Percentiles rank a stretch among this genome's conserved stretches.
These are phyloP conservation scores for Dictyostelium discoideum DNA, from an alignment of 78 protist genomes.

Conservation along the genomic window dicty_2.7 NC_007088.5:1399001-1399500, in stretches of 20 bases:
- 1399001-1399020: too few species aligned
- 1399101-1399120: constrained; percentile 5
- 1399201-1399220: background rate
- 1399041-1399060: background rate
- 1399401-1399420: background rate
- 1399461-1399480: constrained; percentile 18
- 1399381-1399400: constrained; percentile 1
- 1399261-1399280: background rate
- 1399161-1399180: constrained; percentile 5
- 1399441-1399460: background rate
- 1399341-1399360: constrained; percentile 20
- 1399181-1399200: constrained; percentile 4
- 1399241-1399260: background rate
- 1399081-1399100: background rate
- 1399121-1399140: background rate
- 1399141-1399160: constrained; percentile 47
- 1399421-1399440: background rate
- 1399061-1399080: background rate
- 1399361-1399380: constrained; percentile 8
- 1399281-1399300: too few species aligned
- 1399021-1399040: too few species aligned
- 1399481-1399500: constrained; percentile 13
- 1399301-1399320: background rate
- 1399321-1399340: constrained; percentile 6
- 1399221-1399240: background rate